A percentile compares a stretch with the other conserved stretches of the same genome.
phyloP scores from a whole-genome alignment of 352 stramenopile species.

The Blastocystis sp. region DNA sequence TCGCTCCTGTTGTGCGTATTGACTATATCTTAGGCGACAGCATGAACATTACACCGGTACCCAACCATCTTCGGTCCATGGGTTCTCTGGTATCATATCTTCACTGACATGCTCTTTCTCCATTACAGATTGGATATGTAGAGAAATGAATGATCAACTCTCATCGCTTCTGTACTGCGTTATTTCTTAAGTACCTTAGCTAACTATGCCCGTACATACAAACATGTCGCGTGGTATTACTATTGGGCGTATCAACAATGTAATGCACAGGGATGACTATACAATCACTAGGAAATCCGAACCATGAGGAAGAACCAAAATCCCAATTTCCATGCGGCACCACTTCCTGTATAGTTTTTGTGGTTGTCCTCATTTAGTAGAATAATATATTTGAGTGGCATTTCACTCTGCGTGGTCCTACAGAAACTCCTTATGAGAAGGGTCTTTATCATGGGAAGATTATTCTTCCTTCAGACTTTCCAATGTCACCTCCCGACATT shows the following conservation, averaged over 20 bases:
- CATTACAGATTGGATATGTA: not conserved
- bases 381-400: conserved; percentile 86
- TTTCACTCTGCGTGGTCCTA: conserved; percentile 93
- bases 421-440: conserved; percentile 88
- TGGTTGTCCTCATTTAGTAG: conserved; percentile 62
- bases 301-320: conserved; percentile 3
- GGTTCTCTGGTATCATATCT: not conserved
- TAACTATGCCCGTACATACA: not conserved
- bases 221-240: conserved; percentile 14
- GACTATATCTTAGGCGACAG: not conserved
- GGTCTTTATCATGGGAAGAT: conserved; percentile 96
- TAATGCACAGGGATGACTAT: not conserved
- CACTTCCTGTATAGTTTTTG: not conserved
- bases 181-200: not conserved
- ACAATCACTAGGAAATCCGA: conserved; percentile 12
- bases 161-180: not conserved
- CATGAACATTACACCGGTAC: not conserved
- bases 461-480: conserved; percentile 84
- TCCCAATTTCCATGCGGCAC: conserved; percentile 1
- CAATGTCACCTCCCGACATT: conserved; percentile 94
- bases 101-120: not conserved
- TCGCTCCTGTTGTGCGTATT: not conserved
- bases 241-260: conserved; percentile 45
- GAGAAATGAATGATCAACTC: not conserved
- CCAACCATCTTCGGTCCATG: conserved; percentile 39